These are phyloP conservation scores for Coelastrella sp. DNA, from an alignment of 139 green algal species.

Conservation along the genomic window DNA sequence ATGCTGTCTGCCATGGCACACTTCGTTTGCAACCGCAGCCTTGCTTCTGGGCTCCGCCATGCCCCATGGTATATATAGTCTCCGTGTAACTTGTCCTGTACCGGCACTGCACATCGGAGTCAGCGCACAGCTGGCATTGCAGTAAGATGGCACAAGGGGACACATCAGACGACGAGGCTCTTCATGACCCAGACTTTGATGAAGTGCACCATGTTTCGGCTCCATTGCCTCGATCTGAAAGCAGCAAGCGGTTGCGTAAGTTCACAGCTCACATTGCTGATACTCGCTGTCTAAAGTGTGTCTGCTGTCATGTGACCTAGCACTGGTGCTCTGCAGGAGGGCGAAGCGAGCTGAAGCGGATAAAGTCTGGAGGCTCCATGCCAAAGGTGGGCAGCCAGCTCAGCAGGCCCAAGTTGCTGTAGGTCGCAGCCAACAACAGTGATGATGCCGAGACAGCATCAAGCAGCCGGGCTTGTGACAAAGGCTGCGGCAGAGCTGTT, in stretches of 20 bases:
- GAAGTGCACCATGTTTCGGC: conserved; percentile 1
- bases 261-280: background rate
- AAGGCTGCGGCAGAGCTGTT: too few relatives aligned
- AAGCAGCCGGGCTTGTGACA: too few relatives aligned
- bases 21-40: background rate
- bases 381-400: background rate
- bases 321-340: background rate
- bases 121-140: background rate
- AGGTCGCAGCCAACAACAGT: background rate
- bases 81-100: background rate
- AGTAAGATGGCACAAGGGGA: background rate
- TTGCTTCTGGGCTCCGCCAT: background rate
- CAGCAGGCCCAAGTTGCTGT: background rate
- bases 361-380: conserved; percentile 3
- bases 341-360: conserved; percentile 15
- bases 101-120: background rate
- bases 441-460: too few relatives aligned
- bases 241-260: conserved; percentile 27
- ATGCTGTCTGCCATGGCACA: background rate
- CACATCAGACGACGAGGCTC: background rate
- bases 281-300: background rate
- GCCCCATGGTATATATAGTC: background rate
- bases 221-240: background rate
- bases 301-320: background rate
- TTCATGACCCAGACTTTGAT: background rate